Evolutionary conservation across 805 yeast species (phyloP).

Genomic region (Nakazawaea sp.): DNA sequence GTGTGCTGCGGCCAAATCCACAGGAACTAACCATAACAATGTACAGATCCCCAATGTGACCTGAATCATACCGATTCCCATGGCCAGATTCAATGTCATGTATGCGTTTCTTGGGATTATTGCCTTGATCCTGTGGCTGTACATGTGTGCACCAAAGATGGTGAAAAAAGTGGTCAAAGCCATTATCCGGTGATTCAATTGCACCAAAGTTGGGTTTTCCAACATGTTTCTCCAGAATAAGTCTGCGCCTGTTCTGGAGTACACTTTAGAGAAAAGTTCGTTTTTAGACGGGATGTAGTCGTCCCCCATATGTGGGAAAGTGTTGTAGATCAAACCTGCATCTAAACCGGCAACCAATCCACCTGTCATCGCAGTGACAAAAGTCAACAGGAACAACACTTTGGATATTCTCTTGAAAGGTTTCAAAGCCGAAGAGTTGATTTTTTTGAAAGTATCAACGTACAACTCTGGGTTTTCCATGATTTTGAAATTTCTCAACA

Average conservation of each 20-base stretch:
- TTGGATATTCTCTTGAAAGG: slow-evolving; percentile 49
- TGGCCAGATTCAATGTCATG: slow-evolving; percentile 52
- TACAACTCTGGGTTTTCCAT: slow-evolving; percentile 58
- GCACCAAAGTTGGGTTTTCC: slow-evolving; percentile 96
- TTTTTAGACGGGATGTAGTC: slow-evolving; percentile 63
- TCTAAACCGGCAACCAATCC: slow-evolving; percentile 98
- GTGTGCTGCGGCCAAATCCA: slow-evolving; percentile 88
- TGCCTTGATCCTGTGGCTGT: slow-evolving; percentile 47
- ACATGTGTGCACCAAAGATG: slow-evolving; percentile 64
- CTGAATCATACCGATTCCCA: slow-evolving; percentile 83
- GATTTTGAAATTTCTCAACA: slow-evolving; percentile 69
- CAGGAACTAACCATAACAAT: slow-evolving; percentile 82
- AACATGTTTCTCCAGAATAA: slow-evolving; percentile 86
- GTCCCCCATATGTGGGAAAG: slow-evolving; percentile 96
- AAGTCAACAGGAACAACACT: slow-evolving; percentile 62
- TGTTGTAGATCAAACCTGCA: slow-evolving; percentile 93
- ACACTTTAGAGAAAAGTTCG: slow-evolving; percentile 74
- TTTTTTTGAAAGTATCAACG: slow-evolving; percentile 42
- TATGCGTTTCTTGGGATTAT: slow-evolving; percentile 52
- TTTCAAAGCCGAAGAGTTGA: slow-evolving; percentile 54
- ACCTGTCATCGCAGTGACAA: slow-evolving; percentile 92
- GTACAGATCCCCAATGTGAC: slow-evolving; percentile 84
- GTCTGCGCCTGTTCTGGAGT: slow-evolving; percentile 63
- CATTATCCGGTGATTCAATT: slow-evolving; percentile 78
- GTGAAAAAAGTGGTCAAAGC: slow-evolving; percentile 78